phyloP scores from a whole-genome alignment of 2,329 filamentous ascomycete species.

The Acrodontium crateriforme region DNA sequence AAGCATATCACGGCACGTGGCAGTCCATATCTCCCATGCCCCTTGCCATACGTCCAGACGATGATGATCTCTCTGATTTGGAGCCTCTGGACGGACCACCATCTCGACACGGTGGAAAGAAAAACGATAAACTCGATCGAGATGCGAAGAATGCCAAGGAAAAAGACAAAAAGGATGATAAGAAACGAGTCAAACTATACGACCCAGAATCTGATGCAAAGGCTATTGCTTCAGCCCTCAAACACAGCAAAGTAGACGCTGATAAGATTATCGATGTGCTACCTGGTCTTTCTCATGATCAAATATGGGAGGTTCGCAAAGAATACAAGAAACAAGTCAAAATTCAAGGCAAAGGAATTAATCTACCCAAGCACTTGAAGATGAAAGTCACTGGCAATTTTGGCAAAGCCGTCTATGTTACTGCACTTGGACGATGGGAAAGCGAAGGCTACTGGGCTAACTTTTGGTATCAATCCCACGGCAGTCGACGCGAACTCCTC shows the following conservation, averaged over 20 bases:
- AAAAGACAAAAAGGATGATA: slow-evolving; percentile 27
- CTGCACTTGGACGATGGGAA: slow-evolving; percentile 80
- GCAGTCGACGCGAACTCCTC: slow-evolving; percentile 70
- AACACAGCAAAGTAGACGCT: slow-evolving; percentile 48
- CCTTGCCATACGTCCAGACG: slow-evolving; percentile 53
- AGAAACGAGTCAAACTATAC: slow-evolving; percentile 61
- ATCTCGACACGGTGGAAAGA: slow-evolving; percentile 7
- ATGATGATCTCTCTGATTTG: slow-evolving; percentile 38
- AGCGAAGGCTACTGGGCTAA: slow-evolving; percentile 96
- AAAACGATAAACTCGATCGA: slow-evolving; percentile 8
- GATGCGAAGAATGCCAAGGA: slow-evolving; percentile 6
- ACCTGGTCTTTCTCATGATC: slow-evolving; percentile 70
- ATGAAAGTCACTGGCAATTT: slow-evolving; percentile 64
- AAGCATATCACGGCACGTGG: slow-evolving; percentile 87
- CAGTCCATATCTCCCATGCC: slow-evolving; percentile 93
- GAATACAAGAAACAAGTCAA: slow-evolving; percentile 90
- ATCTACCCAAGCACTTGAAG: slow-evolving; percentile 75
- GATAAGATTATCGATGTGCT: slow-evolving; percentile 69
- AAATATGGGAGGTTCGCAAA: slow-evolving; percentile 69
- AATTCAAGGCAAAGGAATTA: slow-evolving; percentile 65
- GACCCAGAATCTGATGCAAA: slow-evolving; percentile 69
- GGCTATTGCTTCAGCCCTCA: slow-evolving; percentile 61
- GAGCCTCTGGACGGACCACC: slow-evolving; percentile 21
- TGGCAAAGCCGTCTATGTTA: slow-evolving; percentile 84
- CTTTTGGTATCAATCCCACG: slow-evolving; percentile 88